Conservation (phyloP, 2,329 filamentous ascomycete species). For the Hortaea werneckii region DNA sequence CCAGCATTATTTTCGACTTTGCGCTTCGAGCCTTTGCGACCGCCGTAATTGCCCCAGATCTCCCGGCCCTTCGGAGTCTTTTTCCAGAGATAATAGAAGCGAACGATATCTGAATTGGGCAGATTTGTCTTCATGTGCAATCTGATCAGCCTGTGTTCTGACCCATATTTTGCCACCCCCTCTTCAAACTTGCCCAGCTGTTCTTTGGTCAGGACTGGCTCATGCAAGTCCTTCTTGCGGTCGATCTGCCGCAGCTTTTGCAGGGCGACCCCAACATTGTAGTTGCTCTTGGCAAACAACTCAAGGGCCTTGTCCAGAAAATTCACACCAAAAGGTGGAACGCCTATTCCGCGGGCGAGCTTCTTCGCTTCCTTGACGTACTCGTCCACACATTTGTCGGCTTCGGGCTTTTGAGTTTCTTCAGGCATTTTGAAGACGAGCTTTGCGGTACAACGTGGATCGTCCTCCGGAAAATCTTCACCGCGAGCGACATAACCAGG, state of each 20-base stretch:
- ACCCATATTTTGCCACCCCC: conserved; percentile 79
- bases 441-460: conserved; percentile 64
- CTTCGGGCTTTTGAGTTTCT: conserved; percentile 11
- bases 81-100: conserved; percentile 98
- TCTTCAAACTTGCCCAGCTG: conserved; percentile 90
- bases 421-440: conserved; percentile 62
- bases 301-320: conserved; percentile 75
- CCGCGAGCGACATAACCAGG: conserved; percentile 75
- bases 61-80: conserved; percentile 77
- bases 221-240: conserved; percentile 62
- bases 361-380: conserved; percentile 64
- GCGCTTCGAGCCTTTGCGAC: conserved; percentile 83
- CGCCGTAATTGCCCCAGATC: conserved; percentile 82
- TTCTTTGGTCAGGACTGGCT: conserved; percentile 66
- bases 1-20: conserved; percentile 49
- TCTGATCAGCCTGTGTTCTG: conserved; percentile 73
- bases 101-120: conserved; percentile 68
- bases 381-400: conserved; percentile 48
- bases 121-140: conserved; percentile 71
- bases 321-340: conserved; percentile 71
- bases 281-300: conserved; percentile 61
- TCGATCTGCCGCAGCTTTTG: conserved; percentile 59
- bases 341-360: conserved; percentile 55
- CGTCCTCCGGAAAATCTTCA: conserved; percentile 63
- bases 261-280: conserved; percentile 60